Evolutionary conservation across 2,329 filamentous ascomycete species (phyloP).

Genomic region (Monosporascus sp.): DNA sequence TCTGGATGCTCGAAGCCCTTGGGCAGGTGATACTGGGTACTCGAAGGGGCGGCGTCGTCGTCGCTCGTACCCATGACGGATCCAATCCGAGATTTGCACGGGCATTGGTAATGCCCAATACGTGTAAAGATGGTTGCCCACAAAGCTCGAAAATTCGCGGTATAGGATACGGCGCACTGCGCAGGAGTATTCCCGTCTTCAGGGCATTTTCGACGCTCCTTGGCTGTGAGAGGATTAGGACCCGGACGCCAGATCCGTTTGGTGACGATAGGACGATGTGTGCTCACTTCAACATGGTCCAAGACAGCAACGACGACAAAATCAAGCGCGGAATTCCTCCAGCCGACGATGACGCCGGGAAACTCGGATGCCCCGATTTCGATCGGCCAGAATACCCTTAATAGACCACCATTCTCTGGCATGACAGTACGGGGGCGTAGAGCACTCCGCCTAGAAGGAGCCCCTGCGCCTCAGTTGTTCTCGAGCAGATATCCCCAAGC

Average conservation of each 20-base stretch:
- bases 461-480: constrained; percentile 92
- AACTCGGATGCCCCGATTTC: constrained; percentile 68
- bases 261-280: constrained; percentile 5
- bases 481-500: constrained; percentile 82
- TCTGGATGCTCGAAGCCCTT: constrained; percentile 69
- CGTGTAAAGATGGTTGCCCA: constrained; percentile 74
- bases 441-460: constrained; percentile 65
- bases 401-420: constrained; percentile 77
- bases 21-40: constrained; percentile 72
- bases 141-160: constrained; percentile 79
- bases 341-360: constrained; percentile 86
- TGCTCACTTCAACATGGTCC: constrained; percentile 79
- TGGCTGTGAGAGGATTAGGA: constrained; percentile 42
- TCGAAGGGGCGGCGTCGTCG: constrained; percentile 42
- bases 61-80: constrained; percentile 62
- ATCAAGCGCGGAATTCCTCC: constrained; percentile 88
- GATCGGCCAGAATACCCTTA: constrained; percentile 98
- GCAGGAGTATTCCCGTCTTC: constrained; percentile 74
- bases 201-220: constrained; percentile 84
- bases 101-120: constrained; percentile 77
- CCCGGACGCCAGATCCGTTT: constrained; percentile 6
- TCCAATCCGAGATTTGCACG: constrained; percentile 49
- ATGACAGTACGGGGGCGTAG: constrained; percentile 43
- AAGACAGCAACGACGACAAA: constrained; percentile 85
- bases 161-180: constrained; percentile 74